These are phyloP conservation scores for Pseudogymnoascus sp. DNA, from an alignment of 2,329 filamentous ascomycete genomes.

Conservation along the genomic window DNA sequence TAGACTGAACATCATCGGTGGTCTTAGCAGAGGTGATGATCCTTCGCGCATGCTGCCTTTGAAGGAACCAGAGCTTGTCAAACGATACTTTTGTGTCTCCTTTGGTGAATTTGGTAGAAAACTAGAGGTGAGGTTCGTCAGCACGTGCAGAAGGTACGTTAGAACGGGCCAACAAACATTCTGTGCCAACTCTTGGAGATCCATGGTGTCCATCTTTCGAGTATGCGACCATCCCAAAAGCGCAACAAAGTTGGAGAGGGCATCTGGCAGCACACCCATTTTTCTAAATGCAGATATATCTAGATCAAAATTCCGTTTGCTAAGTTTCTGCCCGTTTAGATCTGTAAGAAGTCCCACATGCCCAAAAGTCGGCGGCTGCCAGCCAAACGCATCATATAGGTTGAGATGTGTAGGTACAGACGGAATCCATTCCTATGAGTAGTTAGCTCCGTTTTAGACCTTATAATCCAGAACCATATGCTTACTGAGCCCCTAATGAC, in stretches of 20 bases:
- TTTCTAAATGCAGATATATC: constrained; percentile 50
- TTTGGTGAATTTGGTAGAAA: constrained; percentile 69
- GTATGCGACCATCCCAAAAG: constrained; percentile 76
- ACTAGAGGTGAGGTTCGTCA: neutral
- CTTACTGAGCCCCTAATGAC: constrained; percentile 78
- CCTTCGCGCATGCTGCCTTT: constrained; percentile 50
- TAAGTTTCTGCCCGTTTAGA: constrained; percentile 63
- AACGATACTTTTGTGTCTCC: constrained; percentile 79
- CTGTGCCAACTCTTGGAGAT: constrained; percentile 59
- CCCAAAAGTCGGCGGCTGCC: constrained; percentile 66
- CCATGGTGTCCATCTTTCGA: constrained; percentile 60
- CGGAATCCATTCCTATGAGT: constrained; percentile 76
- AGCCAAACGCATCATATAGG: constrained; percentile 72
- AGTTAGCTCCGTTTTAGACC: neutral
- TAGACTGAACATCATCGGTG: neutral
- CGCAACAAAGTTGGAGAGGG: constrained; percentile 72
- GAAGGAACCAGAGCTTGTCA: constrained; percentile 72
- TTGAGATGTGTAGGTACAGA: constrained; percentile 73
- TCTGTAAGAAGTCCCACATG: constrained; percentile 71
- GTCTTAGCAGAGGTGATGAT: neutral
- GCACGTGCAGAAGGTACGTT: neutral
- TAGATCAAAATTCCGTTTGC: constrained; percentile 69
- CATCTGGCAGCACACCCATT: constrained; percentile 52
- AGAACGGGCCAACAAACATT: constrained; percentile 41
- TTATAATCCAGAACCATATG: constrained; percentile 10